Base-by-base conservation (phyloP, 2,329 filamentous ascomycete species). In the Xylaria sp. region DNA sequence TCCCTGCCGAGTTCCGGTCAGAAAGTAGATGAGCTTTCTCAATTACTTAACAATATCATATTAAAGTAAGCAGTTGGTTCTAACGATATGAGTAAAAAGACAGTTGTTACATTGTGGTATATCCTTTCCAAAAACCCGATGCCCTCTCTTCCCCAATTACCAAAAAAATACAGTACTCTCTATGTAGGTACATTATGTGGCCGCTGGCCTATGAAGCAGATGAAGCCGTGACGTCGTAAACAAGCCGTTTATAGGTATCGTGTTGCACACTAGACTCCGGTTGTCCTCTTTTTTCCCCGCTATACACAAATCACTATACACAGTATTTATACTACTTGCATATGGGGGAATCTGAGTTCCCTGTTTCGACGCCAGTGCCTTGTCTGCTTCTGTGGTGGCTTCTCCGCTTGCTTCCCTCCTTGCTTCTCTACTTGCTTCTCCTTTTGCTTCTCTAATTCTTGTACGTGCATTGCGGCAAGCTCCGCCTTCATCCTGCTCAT, bases 401-500 rank as follows among this genome's bases (percentile, higher is more conserved):
- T 64, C 63, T 61, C 63, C 61, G 54, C 56, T 66, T 51, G 61
- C 68, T n/a, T n/a, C n/a, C n/a, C n/a, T n/a, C n/a, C n/a, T n/a
- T n/a, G n/a, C n/a, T n/a, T n/a, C n/a, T n/a, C n/a, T n/a, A n/a
- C n/a, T n/a, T n/a, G n/a, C n/a, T n/a, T n/a, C n/a, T n/a, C n/a
- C n/a, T n/a, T n/a, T 45, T 68, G 33, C 68, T 73, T 72, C 39
- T 67, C 61, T 15, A 53, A 29, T 36, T 68, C 60, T 54, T 71
- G 44, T 64, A 42, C 63, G 57, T 64, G 65, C 60, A 72, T 68
- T 49, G 66, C 64, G 3, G 59, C 66, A 9, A 77, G 67, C 63
- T 73, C 76, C 4, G 72, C 74, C 61, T 75, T 64, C 76, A 77
- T 77, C 55, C 54, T 73, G 15, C 71, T 62, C 1, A 77, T 76